Percentiles rank a stretch among this genome's conserved stretches.
Conservation (phyloP, 2,329 filamentous ascomycete genomes). For the Bimuria novae-zelandiae region DNA sequence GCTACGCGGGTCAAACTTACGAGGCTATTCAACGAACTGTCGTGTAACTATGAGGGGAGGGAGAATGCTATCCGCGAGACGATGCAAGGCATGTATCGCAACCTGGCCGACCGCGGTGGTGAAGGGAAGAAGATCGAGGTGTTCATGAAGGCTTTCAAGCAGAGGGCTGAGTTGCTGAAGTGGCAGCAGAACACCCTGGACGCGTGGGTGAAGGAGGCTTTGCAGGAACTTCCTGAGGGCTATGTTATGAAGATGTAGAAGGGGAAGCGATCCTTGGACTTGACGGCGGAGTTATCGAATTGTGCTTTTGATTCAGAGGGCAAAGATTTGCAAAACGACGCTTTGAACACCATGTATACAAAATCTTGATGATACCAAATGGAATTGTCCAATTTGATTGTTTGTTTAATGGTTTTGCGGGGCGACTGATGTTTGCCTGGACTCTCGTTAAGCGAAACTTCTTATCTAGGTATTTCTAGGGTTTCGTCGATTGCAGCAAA, state of each 20-base stretch:
- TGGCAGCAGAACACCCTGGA: neutral
- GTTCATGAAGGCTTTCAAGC: neutral
- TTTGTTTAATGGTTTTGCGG: no score
- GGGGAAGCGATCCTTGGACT: neutral
- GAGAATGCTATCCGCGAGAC: neutral
- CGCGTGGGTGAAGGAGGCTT: neutral
- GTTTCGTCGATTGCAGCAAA: no score
- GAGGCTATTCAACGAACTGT: neutral
- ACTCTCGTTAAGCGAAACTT: no score
- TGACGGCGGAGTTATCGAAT: no score
- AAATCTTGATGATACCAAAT: neutral
- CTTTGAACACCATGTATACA: no score
- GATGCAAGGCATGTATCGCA: neutral
- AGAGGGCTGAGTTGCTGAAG: neutral
- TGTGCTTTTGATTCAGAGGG: no score
- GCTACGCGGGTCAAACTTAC: neutral
- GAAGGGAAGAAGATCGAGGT: neutral
- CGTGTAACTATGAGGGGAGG: neutral
- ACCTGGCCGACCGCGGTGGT: no score
- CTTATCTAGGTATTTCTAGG: no score
- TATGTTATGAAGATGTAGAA: neutral
- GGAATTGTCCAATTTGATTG: neutral
- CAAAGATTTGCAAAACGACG: neutral
- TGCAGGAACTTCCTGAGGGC: neutral
- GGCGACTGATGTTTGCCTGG: no score